Evolutionary conservation across 2,329 filamentous ascomycete species (phyloP), one percentile per base, ranked within the genome.

Genomic region (Microsporum ferrugineum): DNA sequence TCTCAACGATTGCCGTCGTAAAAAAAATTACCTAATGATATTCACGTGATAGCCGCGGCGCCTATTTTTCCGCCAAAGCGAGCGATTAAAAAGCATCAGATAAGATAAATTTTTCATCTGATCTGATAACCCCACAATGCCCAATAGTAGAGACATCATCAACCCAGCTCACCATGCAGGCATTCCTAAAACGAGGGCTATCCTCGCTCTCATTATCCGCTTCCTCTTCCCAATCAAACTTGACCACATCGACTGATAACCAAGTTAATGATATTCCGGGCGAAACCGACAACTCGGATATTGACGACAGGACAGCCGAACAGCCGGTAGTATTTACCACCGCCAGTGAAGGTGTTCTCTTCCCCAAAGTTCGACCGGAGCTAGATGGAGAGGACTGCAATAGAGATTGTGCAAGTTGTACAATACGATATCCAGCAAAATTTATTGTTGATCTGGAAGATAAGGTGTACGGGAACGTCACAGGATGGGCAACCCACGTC

Each of bases 311-410:
- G 2, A 62, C 64, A 55, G 62, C 64, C 61, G 71, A 62, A 77
- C 76, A 31, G 12, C 27, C 27, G 31, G 3, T 34, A 53, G n/a
- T 27, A 12, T 82, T 83, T 67, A 66, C 70, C 47, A 81, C 76
- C 31, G 78, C 78, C 31, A 71, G 75, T 7, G 73, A 73, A 55
- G 75, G 77, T 47, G 74, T 77, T 38, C 79, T 97, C 7, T 97
- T 97, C 73, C 78, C 85, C 59, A 84, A 82, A 67, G 89, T 89
- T 41, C 81, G 88, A 69, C 84, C 88, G n/a, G 79, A 81, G 2
- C 76, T 88, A 47, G 92, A 96, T 74, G 92, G 91, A 65, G 89
- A 95, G 45, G 91, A 91, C 66, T 97, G 94, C 72, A 78, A 88
- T 60, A 89, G 85, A 72, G 92, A 97, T 75, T 99, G 92, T 78